These are phyloP conservation scores for Aspergillus jensenii DNA, from an alignment of 2,329 filamentous ascomycete genomes.

Conservation along the genomic window DNA sequence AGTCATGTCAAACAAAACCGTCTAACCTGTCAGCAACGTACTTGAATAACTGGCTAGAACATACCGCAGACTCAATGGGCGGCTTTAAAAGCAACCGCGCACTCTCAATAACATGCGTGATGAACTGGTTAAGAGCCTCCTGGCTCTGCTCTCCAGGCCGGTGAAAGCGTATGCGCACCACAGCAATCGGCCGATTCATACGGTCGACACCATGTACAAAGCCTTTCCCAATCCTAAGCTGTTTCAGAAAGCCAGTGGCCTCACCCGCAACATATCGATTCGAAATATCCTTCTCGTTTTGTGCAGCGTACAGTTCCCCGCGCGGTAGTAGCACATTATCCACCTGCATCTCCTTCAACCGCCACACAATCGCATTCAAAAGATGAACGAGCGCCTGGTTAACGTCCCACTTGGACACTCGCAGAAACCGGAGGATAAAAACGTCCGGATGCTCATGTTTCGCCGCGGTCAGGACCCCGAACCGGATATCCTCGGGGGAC, in stretches of 20 bases:
- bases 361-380: constrained; percentile 86
- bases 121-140: constrained; percentile 78
- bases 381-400: constrained; percentile 88
- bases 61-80: constrained; percentile 83
- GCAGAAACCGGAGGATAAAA: constrained; percentile 72
- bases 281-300: constrained; percentile 46
- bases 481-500: constrained; percentile 72
- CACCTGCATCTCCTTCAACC: constrained; percentile 74
- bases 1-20: constrained; percentile 90
- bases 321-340: constrained; percentile 78
- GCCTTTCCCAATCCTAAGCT: constrained; percentile 83
- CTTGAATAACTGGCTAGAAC: constrained; percentile 29
- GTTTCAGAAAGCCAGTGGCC: constrained; percentile 71
- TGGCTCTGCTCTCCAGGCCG: constrained; percentile 78
- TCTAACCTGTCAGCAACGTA: constrained; percentile 50
- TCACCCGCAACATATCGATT: constrained; percentile 57
- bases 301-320: constrained; percentile 66
- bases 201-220: constrained; percentile 83
- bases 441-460: constrained; percentile 92
- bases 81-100: constrained; percentile 72
- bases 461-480: constrained; percentile 82
- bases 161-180: constrained; percentile 78
- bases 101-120: constrained; percentile 88
- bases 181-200: constrained; percentile 75
- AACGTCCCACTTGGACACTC: constrained; percentile 87